Evolutionary conservation across 176 grass and related monocot species (phyloP), one percentile per base, ranked within the genome.

Genomic region (Rhynchospora breviuscula): DNA sequence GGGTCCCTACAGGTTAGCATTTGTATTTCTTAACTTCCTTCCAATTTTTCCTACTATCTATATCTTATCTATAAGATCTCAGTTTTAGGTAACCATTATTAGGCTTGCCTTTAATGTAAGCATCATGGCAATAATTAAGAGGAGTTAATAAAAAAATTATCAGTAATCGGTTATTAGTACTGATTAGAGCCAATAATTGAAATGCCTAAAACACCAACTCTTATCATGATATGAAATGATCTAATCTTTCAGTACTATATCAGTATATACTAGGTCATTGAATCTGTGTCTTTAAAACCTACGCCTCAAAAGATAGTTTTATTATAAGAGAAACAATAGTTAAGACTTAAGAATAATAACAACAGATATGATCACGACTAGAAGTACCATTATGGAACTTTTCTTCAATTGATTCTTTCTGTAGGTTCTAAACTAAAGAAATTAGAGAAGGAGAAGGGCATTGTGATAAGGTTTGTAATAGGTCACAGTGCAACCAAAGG

Each of bases 401-500:
- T 53, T 57, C 11, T 46, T 21, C 6, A 62, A 19, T 56, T 64
- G 15, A 12, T 53, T 69, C 18, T 58, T 7, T 69, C 33, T 21
- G 18, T 54, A 97, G 94, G 90, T 52, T 86, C 88, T 3, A 94
- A 92, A 84, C 88, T 97, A 17, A 68, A 86, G 83, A 81, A 82
- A 74, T 73, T 98, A 63, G 93, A 98, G 84, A 82, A 82, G 85
- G 95, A 95, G 86, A 93, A 98, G 83, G 96, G 92, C 17, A 67
- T 98, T 18, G 91, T 93, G 79, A 52, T 98, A 77, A 91, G 96
- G 84, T 98, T 98, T 85, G 96, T 98, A 74, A 98, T 98, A 85
- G 96, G 96, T 21, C 96, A 84, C 78, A 93, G 92, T 81, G 91
- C 82, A 54, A 56, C 84, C 56, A 14, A 83, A 10, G 92, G 86